Evolutionary conservation across 164 flowering plant species (phyloP).

Genomic region (Euptelea pleiosperma): DNA sequence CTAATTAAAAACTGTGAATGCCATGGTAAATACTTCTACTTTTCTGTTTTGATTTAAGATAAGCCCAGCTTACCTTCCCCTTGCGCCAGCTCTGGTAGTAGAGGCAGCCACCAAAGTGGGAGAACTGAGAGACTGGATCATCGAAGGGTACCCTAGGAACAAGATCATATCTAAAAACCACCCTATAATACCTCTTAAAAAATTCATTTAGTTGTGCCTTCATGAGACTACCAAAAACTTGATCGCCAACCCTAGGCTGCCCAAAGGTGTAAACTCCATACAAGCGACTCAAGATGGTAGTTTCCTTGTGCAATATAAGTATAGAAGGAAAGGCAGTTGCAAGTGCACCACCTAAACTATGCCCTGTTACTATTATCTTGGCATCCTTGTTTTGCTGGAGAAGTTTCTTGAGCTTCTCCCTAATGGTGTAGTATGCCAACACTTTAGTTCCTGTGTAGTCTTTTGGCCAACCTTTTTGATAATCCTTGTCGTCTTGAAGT

Average conservation of each 20-base stretch:
- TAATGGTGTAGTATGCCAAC: slow-evolving; percentile 49
- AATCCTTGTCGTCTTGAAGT: slow-evolving; percentile 29
- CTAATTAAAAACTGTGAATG: too few relatives aligned
- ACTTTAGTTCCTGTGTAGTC: slow-evolving; percentile 12
- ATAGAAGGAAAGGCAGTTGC: slow-evolving; percentile 52
- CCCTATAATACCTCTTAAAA: slow-evolving; percentile 32
- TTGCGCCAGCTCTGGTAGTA: slow-evolving; percentile 43
- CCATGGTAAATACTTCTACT: too few relatives aligned
- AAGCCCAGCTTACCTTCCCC: slow-evolving; percentile 38
- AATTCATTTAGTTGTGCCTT: slow-evolving; percentile 15
- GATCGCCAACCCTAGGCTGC: slow-evolving; percentile 71
- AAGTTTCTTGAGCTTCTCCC: slow-evolving; percentile 31
- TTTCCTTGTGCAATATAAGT: slow-evolving; percentile 43
- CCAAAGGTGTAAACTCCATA: slow-evolving; percentile 57
- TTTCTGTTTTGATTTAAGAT: too few relatives aligned
- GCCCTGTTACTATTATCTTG: slow-evolving; percentile 54
- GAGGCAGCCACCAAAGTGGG: slow-evolving; percentile 59
- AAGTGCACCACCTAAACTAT: slow-evolving; percentile 67
- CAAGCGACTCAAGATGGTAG: slow-evolving; percentile 32
- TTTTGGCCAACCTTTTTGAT: slow-evolving; percentile 47
- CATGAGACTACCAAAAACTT: slow-evolving; percentile 37
- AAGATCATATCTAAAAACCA: slow-evolving; percentile 52
- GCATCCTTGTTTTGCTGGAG: slow-evolving; percentile 27
- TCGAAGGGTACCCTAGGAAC: slow-evolving; percentile 66
- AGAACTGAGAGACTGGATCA: slow-evolving; percentile 34